A percentile compares a stretch with the other conserved stretches of the same genome.
These are phyloP conservation scores for Zygosaccharomyces siamensis DNA, from an alignment of 805 yeast genomes.

Conservation along the genomic window DNA sequence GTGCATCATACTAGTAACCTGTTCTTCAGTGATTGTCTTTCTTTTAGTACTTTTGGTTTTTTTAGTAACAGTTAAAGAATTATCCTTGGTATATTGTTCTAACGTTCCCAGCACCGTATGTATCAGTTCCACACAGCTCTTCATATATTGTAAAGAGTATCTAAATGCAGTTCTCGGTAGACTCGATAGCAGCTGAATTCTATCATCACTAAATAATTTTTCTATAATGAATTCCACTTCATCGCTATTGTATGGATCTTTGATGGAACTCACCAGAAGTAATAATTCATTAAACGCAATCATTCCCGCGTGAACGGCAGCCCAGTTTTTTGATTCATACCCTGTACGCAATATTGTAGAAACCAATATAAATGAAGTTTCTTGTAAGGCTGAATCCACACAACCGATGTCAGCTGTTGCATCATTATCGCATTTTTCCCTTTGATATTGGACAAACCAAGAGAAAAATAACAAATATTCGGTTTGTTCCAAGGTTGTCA, in stretches of 20 bases:
- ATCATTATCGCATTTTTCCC: constrained; percentile 34
- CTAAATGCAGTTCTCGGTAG: constrained; percentile 61
- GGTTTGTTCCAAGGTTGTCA: constrained; percentile 30
- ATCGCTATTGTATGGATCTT: constrained; percentile 35
- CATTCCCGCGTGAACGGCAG: constrained; percentile 65
- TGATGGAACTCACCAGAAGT: constrained; percentile 39
- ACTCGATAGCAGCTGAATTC: constrained; percentile 48
- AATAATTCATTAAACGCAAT: constrained; percentile 62
- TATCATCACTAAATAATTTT: constrained; percentile 63
- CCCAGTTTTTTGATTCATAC: constrained; percentile 44
- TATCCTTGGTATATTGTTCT: constrained; percentile 56
- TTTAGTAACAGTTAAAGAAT: constrained; percentile 44
- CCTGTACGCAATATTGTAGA: constrained; percentile 38
- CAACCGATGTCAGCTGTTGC: constrained; percentile 34
- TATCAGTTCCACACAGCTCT: constrained; percentile 57
- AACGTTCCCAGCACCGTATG: constrained; percentile 62
- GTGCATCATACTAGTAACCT: constrained; percentile 38
- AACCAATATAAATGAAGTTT: constrained; percentile 53
- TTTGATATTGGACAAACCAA: constrained; percentile 74
- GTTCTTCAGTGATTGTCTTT: constrained; percentile 23
- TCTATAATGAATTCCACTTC: constrained; percentile 55
- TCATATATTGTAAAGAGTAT: constrained; percentile 58
- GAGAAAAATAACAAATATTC: constrained; percentile 57
- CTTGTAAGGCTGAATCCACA: constrained; percentile 55
- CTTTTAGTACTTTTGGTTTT: constrained; percentile 36